Evolutionary conservation across 192 early-diverging fungal genomes (phyloP), one percentile per base, ranked within the genome.

Genomic region (Dissophora ornata): DNA sequence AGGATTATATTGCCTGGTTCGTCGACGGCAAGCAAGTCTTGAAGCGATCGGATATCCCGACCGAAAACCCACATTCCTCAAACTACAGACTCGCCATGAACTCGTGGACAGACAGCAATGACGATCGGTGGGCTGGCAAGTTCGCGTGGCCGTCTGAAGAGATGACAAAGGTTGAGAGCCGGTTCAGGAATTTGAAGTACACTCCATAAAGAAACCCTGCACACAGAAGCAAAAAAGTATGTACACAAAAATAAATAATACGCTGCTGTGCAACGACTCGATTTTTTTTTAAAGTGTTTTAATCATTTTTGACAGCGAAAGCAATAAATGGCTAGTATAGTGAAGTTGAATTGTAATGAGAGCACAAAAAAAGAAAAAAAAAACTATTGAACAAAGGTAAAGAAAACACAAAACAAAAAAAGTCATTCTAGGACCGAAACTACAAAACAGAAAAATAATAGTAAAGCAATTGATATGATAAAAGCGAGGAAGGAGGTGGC

Each of bases 41-140:
- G 12, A 74, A 54, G 36, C 44, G 57, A n/a, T 33, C 54, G 1
- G 62, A 51, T 30, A 29, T 67, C 54, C 19, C 15, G 33, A 58
- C 58, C 3, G 12, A 13, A 13, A 12, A 50, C 26, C 67, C 58
- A 0, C 19, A 52, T 25, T 38, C 32, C 18, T 34, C 36, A 21
- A 16, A 44, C 2, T 73, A 73, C 30, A 55, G 32, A 22, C 29
- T 73, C 18, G 60, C 40, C 0, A 25, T 73, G 29, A 73, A 75
- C 49, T 63, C 71, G 26, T 77, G 64, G 73, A 67, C 73, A 15
- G 21, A 61, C 21, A 38, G 53, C 22, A 9, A 15, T 1, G 44
- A 61, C 13, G 56, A 57, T 36, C 3, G 28, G 8, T 77, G 73
- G 73, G 73, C 73, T 3, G 73, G 73, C 19, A 61, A 56, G 18